These are phyloP conservation scores for Zygotorulaspora sp. DNA, from an alignment of 805 yeast species.

Conservation along the genomic window DNA sequence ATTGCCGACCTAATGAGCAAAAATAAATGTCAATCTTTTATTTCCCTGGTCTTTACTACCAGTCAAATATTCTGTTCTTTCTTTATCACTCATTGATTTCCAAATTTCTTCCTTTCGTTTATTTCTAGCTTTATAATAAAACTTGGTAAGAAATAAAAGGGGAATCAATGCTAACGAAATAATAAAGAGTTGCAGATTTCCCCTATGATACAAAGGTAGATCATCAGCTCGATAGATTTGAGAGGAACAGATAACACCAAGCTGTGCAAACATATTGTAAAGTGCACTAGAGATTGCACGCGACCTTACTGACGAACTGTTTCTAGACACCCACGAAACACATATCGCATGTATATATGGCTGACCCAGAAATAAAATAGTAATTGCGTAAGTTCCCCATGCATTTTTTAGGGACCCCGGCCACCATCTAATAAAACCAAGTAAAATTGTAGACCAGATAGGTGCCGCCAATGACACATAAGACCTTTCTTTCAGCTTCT, in stretches of 20 bases:
- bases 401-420: constrained; percentile 34
- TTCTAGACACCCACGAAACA: constrained; percentile 57
- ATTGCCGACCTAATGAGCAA: constrained; percentile 29
- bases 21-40: constrained; percentile 51
- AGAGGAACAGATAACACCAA: constrained; percentile 50
- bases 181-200: constrained; percentile 44
- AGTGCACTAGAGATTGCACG: constrained; percentile 62
- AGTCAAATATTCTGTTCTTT: constrained; percentile 44
- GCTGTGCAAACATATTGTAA: constrained; percentile 60
- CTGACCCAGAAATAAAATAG: constrained; percentile 36
- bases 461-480: constrained; percentile 28
- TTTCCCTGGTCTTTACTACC: constrained; percentile 52
- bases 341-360: constrained; percentile 49
- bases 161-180: constrained; percentile 35
- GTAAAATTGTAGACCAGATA: constrained; percentile 35
- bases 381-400: constrained; percentile 41
- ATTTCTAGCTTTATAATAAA: constrained; percentile 38
- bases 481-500: constrained; percentile 34
- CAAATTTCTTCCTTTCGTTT: constrained; percentile 44
- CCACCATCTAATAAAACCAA: constrained; percentile 38
- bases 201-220: constrained; percentile 53
- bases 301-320: constrained; percentile 55
- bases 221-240: constrained; percentile 57
- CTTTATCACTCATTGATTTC: constrained; percentile 46
- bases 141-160: constrained; percentile 23